Evolutionary conservation across 768 basidiomycete genomes (phyloP).

Genomic region (Podaxis sp.): DNA sequence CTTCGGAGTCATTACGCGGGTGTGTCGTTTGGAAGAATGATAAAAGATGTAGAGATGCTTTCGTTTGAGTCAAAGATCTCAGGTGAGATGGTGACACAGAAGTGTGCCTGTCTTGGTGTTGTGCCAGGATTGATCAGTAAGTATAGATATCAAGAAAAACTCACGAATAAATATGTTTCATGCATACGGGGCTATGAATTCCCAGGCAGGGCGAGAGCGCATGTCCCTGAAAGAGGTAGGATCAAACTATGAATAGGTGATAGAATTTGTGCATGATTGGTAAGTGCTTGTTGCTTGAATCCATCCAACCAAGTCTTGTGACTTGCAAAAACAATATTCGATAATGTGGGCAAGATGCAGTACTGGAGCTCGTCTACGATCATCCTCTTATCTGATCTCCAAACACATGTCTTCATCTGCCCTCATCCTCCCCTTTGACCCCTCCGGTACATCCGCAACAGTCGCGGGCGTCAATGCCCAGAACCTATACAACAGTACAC

Average conservation of each 20-base stretch:
- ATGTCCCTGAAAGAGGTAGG: neutral
- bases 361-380: slow-evolving; percentile 20
- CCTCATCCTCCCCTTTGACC: slow-evolving; percentile 56
- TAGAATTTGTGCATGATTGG: neutral
- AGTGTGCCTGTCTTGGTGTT: no score
- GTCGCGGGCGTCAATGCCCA: slow-evolving; percentile 38
- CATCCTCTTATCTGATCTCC: slow-evolving; percentile 16
- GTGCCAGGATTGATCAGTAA: no score
- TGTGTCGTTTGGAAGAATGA: no score
- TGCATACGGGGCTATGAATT: no score
- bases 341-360: slow-evolving; percentile 21
- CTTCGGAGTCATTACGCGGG: no score
- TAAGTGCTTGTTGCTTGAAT: neutral
- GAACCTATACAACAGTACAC: slow-evolving; percentile 47
- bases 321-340: neutral
- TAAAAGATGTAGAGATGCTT: no score
- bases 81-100: no score
- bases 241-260: no score
- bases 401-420: slow-evolving; percentile 50
- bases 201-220: neutral
- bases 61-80: no score
- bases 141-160: no score
- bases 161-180: no score
- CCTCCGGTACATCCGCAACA: slow-evolving; percentile 26
- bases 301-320: neutral